phyloP scores from a whole-genome alignment of 2,329 filamentous ascomycete genomes.

The Scytalidium sp. region DNA sequence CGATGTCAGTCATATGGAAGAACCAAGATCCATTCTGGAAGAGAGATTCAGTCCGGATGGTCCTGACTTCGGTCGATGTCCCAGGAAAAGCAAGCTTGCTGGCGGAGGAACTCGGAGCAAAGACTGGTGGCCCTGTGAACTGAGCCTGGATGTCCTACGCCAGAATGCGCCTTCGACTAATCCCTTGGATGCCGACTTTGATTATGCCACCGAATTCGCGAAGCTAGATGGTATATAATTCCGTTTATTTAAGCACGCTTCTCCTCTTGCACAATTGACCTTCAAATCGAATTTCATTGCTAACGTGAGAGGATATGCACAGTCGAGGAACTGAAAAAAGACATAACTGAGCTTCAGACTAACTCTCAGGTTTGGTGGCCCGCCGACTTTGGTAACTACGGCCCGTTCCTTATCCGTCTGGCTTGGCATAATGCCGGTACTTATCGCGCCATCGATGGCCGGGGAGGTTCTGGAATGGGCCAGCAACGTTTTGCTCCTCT shows the following conservation, averaged over 20 bases:
- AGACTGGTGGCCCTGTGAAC: slow-evolving; percentile 57
- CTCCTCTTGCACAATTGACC: background rate
- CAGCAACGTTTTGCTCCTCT: slow-evolving; percentile 61
- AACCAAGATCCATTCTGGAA: slow-evolving; percentile 5
- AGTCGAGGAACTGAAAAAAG: slow-evolving; percentile 49
- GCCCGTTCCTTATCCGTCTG: slow-evolving; percentile 57
- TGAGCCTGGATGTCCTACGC: slow-evolving; percentile 55
- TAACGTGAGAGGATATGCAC: background rate
- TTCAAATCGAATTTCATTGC: background rate
- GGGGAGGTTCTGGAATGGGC: slow-evolving; percentile 55
- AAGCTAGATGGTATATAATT: slow-evolving; percentile 49
- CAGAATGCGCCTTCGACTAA: slow-evolving; percentile 51
- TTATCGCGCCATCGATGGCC: slow-evolving; percentile 57
- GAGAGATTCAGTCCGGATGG: background rate
- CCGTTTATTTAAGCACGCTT: too few relatives aligned
- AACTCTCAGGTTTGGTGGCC: slow-evolving; percentile 61
- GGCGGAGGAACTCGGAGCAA: slow-evolving; percentile 50
- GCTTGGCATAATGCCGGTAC: slow-evolving; percentile 61
- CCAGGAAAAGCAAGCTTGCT: slow-evolving; percentile 18
- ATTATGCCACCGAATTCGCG: slow-evolving; percentile 57
- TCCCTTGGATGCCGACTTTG: slow-evolving; percentile 48
- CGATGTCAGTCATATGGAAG: too few relatives aligned
- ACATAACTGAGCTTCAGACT: slow-evolving; percentile 53
- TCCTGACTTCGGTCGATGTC: slow-evolving; percentile 18
- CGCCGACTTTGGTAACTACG: slow-evolving; percentile 60